Conservation (phyloP, 1,284 basidiomycete genomes). For the Rhodofomes roseus region DNA sequence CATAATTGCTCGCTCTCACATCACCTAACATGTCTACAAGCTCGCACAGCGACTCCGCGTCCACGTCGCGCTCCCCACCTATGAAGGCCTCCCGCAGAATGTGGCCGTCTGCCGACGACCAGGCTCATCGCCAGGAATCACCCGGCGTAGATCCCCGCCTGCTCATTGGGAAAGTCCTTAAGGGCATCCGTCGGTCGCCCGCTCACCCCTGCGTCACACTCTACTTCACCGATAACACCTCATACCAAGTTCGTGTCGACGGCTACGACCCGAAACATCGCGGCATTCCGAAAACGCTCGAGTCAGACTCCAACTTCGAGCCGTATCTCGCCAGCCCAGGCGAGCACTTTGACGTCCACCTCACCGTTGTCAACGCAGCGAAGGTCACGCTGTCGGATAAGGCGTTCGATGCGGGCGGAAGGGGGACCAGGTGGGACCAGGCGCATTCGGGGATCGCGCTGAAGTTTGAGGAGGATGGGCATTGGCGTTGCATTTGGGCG, state of each 20-base stretch:
- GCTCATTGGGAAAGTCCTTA: constrained; percentile 51
- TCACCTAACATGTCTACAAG: neutral
- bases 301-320: constrained; percentile 46
- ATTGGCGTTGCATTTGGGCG: constrained; percentile 65
- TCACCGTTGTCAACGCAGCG: constrained; percentile 49
- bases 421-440: constrained; percentile 47
- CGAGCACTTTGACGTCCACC: constrained; percentile 33
- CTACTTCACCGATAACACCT: constrained; percentile 48
- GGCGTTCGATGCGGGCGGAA: constrained; percentile 42
- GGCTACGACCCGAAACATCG: constrained; percentile 54
- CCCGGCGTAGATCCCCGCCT: constrained; percentile 45
- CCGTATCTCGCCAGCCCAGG: constrained; percentile 37
- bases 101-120: neutral
- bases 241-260: constrained; percentile 57
- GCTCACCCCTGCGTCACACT: constrained; percentile 55
- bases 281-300: constrained; percentile 55
- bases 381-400: constrained; percentile 53
- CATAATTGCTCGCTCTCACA: neutral
- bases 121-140: neutral
- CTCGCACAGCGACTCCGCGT: neutral
- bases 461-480: constrained; percentile 39
- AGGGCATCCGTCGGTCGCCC: constrained; percentile 44
- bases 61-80: neutral
- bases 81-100: neutral
- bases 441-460: constrained; percentile 48